Conservation (phyloP, 208 protist species). For the Naegleria fowleri region DNA sequence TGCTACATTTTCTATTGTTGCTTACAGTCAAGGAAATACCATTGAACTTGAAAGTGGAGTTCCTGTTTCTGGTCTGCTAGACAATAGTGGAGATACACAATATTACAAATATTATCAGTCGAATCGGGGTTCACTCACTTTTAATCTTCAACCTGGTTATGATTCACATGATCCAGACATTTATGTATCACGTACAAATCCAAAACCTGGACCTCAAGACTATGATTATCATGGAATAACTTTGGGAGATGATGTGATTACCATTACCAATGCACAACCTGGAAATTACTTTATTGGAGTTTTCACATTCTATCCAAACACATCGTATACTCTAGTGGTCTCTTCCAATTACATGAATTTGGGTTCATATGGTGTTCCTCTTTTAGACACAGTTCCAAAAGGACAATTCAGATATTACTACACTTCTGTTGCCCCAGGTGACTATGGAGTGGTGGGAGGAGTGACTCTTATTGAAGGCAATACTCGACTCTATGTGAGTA, state of each 20-base stretch:
- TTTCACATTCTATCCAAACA: background rate
- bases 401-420: background rate
- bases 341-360: background rate
- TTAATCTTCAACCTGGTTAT: background rate
- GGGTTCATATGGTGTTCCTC: background rate
- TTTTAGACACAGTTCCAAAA: background rate
- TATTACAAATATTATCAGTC: background rate
- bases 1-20: background rate
- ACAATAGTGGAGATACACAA: background rate
- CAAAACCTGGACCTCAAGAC: background rate
- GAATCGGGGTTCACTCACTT: background rate
- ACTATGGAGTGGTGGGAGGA: background rate
- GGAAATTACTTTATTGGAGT: conserved; percentile 16
- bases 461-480: background rate
- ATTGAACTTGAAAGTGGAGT: background rate
- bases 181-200: background rate
- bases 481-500: background rate
- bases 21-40: background rate
- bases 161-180: background rate
- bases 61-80: background rate
- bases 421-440: background rate
- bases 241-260: background rate
- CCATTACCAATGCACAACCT: background rate
- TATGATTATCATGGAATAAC: background rate
- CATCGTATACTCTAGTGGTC: background rate